A percentile compares a stretch with the other conserved stretches of the same genome.
These are phyloP conservation scores for Butyriboletus loyo DNA, from an alignment of 768 basidiomycete species.

Conservation along the genomic window DNA sequence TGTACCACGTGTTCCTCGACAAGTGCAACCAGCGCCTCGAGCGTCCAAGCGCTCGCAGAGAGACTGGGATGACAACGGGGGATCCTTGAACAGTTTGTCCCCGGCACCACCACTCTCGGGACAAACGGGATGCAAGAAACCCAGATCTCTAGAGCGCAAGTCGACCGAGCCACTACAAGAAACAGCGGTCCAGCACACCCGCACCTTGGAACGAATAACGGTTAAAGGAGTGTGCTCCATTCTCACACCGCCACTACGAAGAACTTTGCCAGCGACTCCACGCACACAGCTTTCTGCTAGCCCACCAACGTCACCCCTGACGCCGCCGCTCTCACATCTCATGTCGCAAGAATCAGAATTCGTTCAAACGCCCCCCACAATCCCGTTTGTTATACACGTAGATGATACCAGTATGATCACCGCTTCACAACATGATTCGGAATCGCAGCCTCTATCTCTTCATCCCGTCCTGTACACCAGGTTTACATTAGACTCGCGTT, in stretches of 20 bases:
- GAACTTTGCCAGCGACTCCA: conserved; percentile 3
- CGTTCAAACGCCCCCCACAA: conserved; percentile 46
- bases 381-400: conserved; percentile 30
- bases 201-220: conserved; percentile 18
- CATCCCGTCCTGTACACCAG: conserved; percentile 38
- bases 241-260: conserved; percentile 4
- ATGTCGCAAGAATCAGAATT: conserved; percentile 46
- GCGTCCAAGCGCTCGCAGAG: conserved; percentile 38
- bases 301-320: conserved; percentile 30
- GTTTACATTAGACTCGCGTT: conserved; percentile 31
- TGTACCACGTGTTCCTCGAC: conserved; percentile 45
- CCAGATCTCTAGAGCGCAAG: conserved; percentile 29
- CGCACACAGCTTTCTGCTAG: conserved; percentile 13
- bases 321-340: conserved; percentile 21
- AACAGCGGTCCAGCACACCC: conserved; percentile 12
- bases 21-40: conserved; percentile 43
- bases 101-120: conserved; percentile 7
- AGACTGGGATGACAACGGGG: conserved; percentile 32
- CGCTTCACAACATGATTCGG: conserved; percentile 37
- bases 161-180: conserved; percentile 36
- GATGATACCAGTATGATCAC: conserved; percentile 33
- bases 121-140: conserved; percentile 18
- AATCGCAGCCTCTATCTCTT: conserved; percentile 26
- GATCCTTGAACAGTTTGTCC: conserved; percentile 1
- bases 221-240: conserved; percentile 17